These are phyloP conservation scores for Hortiboletus campestris DNA, from an alignment of 768 basidiomycete genomes.

Conservation along the genomic window DNA sequence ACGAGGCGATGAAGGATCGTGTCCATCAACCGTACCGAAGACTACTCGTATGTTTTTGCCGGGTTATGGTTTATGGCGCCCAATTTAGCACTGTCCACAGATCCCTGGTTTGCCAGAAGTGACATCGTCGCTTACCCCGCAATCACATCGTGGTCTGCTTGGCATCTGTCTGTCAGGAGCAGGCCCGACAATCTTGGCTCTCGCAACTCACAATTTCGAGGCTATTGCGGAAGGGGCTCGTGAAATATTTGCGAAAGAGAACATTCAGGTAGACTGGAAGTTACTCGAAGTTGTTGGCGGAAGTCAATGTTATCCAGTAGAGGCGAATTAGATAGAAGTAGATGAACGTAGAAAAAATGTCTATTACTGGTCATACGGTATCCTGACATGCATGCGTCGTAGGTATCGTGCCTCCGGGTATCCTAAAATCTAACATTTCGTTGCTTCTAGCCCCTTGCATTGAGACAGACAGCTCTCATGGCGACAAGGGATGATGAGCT, in stretches of 20 bases:
- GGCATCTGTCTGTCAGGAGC: conserved; percentile 98
- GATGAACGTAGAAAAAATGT: conserved; percentile 1
- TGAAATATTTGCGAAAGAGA: conserved; percentile 64
- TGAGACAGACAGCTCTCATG: conserved; percentile 88
- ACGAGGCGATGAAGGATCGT: conserved; percentile 98
- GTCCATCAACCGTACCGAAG: conserved; percentile 97
- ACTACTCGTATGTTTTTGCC: conserved; percentile 56
- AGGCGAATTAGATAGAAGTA: conserved; percentile 12
- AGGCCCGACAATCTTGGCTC: conserved; percentile 94
- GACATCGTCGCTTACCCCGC: conserved; percentile 82
- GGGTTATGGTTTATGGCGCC: not conserved
- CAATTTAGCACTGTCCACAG: conserved; percentile 38
- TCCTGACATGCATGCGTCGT: conserved; percentile 14
- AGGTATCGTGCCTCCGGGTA: conserved; percentile 29
- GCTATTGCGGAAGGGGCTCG: conserved; percentile 81
- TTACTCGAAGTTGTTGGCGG: conserved; percentile 66
- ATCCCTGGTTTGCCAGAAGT: conserved; percentile 96
- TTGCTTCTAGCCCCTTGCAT: conserved; percentile 59
- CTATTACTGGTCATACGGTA: conserved; percentile 22
- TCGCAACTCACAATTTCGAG: conserved; percentile 84
- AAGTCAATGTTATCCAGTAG: conserved; percentile 22
- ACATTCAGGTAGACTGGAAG: conserved; percentile 89
- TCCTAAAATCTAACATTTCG: conserved; percentile 10
- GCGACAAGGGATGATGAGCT: conserved; percentile 69
- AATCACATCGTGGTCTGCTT: conserved; percentile 88